These are phyloP conservation scores for Chloris gayana DNA, from an alignment of 176 grass and related monocot genomes.

Conservation along the genomic window DNA sequence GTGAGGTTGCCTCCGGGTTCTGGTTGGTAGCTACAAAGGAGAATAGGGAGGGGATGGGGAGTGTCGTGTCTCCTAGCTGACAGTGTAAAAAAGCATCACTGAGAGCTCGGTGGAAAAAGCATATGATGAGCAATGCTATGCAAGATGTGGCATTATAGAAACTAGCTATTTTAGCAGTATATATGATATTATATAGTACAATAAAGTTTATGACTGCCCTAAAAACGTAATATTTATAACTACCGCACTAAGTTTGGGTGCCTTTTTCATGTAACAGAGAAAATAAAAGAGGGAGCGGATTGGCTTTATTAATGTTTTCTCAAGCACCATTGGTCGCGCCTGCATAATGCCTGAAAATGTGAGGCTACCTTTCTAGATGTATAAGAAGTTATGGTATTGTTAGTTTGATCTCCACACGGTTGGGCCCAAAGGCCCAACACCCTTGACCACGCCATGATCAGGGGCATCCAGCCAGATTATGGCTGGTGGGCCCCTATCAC, in stretches of 20 bases:
- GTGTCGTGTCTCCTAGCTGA: slow-evolving; percentile 48
- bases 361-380: slow-evolving; percentile 7
- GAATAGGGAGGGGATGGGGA: slow-evolving; percentile 27
- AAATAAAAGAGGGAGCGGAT: not conserved
- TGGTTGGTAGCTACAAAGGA: slow-evolving; percentile 34
- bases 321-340: slow-evolving; percentile 3
- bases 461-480: no score
- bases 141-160: not conserved
- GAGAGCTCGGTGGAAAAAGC: slow-evolving; percentile 40
- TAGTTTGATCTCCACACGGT: no score
- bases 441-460: no score
- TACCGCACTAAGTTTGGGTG: not conserved
- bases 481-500: no score
- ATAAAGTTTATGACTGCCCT: slow-evolving; percentile 8
- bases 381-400: not conserved
- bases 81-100: slow-evolving; percentile 32
- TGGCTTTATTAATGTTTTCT: slow-evolving; percentile 25
- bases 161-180: slow-evolving; percentile 1
- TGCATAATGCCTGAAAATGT: slow-evolving; percentile 15
- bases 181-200: slow-evolving; percentile 27
- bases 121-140: slow-evolving; percentile 42
- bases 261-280: not conserved
- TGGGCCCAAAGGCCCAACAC: no score
- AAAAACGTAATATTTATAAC: no score
- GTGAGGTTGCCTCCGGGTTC: slow-evolving; percentile 27